These are phyloP conservation scores for Boletellus sp. DNA, from an alignment of 768 basidiomycete genomes.

Conservation along the genomic window DNA sequence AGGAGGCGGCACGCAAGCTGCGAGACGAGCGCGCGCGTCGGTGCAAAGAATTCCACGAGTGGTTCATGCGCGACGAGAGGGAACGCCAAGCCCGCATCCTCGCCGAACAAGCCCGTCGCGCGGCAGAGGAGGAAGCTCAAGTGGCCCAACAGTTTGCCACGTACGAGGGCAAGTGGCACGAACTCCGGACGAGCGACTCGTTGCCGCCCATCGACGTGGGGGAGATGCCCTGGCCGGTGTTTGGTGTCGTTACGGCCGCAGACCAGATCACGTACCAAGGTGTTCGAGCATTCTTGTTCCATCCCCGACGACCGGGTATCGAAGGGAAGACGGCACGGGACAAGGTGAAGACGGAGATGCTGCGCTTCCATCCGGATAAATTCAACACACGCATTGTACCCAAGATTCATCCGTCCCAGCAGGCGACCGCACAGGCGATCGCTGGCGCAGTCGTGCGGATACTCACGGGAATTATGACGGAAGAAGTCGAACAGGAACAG, in stretches of 20 bases:
- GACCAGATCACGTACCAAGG: conserved; percentile 35
- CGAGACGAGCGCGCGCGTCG: conserved; percentile 17
- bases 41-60: conserved; percentile 5
- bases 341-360: conserved; percentile 40
- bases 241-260: conserved; percentile 18
- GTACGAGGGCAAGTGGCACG: conserved; percentile 38
- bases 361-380: conserved; percentile 57
- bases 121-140: conserved; percentile 5
- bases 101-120: conserved; percentile 18
- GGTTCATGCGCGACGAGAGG: conserved; percentile 6
- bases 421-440: conserved; percentile 32
- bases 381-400: conserved; percentile 37
- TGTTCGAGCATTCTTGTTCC: conserved; percentile 40
- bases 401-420: conserved; percentile 34
- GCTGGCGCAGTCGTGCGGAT: conserved; percentile 40
- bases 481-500: conserved; percentile 9
- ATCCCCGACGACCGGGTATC: conserved; percentile 29
- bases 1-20: conserved; percentile 9
- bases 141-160: conserved; percentile 12
- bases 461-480: conserved; percentile 35
- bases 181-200: conserved; percentile 24
- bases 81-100: conserved; percentile 19
- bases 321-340: conserved; percentile 34
- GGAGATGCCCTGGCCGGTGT: conserved; percentile 46
- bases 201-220: conserved; percentile 24